Evolutionary conservation across 2,329 filamentous ascomycete species (phyloP).

Genomic region (Leptographium radiaticola): DNA sequence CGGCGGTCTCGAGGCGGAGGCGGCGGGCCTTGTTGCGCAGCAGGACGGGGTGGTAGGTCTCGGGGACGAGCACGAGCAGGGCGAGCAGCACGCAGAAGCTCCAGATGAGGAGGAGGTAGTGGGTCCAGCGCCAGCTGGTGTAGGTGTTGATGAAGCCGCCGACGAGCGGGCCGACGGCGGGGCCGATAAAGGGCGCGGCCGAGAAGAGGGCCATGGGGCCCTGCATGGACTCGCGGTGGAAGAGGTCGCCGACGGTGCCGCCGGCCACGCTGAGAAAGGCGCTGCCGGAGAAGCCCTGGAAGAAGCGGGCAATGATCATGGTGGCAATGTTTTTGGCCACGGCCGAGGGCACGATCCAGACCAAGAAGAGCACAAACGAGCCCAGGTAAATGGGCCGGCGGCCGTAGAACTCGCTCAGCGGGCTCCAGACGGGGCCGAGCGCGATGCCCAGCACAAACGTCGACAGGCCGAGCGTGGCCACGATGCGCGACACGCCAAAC

Average conservation of each 20-base stretch:
- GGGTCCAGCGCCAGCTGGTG: constrained; percentile 66
- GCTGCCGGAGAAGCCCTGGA: constrained; percentile 59
- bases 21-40: constrained; percentile 58
- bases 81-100: constrained; percentile 47
- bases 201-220: constrained; percentile 76
- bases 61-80: constrained; percentile 64
- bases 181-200: constrained; percentile 49
- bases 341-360: constrained; percentile 73
- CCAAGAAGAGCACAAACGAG: constrained; percentile 60
- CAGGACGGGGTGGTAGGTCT: constrained; percentile 73
- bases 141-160: constrained; percentile 77
- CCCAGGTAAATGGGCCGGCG: constrained; percentile 67
- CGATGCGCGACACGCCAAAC: constrained; percentile 55
- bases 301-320: constrained; percentile 64
- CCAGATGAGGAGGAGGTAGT: constrained; percentile 80
- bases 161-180: constrained; percentile 44
- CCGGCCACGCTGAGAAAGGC: constrained; percentile 64
- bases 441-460: constrained; percentile 66
- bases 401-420: constrained; percentile 67
- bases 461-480: constrained; percentile 70
- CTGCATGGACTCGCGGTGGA: constrained; percentile 53
- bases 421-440: constrained; percentile 51
- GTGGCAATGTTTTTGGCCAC: constrained; percentile 72
- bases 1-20: constrained; percentile 62
- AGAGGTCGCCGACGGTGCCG: constrained; percentile 75